These are phyloP conservation scores for Solanum ahanhuiri DNA, from an alignment of 257 asterid genomes.

Conservation along the genomic window DNA sequence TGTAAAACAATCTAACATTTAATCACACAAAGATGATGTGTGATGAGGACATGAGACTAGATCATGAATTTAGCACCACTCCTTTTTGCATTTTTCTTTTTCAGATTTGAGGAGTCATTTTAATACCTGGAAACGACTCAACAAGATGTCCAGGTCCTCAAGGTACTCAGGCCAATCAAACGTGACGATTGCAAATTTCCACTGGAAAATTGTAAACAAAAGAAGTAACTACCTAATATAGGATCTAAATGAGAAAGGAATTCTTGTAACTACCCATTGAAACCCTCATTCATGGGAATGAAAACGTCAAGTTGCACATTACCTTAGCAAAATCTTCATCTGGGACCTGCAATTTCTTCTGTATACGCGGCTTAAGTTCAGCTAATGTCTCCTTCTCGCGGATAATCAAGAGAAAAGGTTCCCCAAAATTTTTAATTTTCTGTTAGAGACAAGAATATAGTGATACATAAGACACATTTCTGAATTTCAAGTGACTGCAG, in stretches of 20 bases:
- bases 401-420: constrained; percentile 46
- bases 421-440: constrained; percentile 50
- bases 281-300: neutral
- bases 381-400: constrained; percentile 39
- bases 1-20: neutral
- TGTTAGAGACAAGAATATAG: neutral
- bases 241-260: neutral
- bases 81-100: neutral
- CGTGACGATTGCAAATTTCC: constrained; percentile 51
- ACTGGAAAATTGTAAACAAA: constrained; percentile 13
- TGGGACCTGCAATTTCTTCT: constrained; percentile 41
- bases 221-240: neutral
- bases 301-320: neutral
- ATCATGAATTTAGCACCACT: neutral
- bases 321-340: constrained; percentile 51
- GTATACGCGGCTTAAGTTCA: constrained; percentile 32
- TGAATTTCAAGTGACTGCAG: neutral
- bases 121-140: constrained; percentile 44
- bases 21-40: neutral
- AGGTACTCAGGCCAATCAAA: constrained; percentile 44
- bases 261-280: neutral
- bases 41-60: neutral
- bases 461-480: neutral
- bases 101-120: neutral
- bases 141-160: constrained; percentile 38